Evolutionary conservation across 1,284 basidiomycete genomes (phyloP), one percentile per base, ranked within the genome.

Genomic region (Golubevia pallescens): DNA sequence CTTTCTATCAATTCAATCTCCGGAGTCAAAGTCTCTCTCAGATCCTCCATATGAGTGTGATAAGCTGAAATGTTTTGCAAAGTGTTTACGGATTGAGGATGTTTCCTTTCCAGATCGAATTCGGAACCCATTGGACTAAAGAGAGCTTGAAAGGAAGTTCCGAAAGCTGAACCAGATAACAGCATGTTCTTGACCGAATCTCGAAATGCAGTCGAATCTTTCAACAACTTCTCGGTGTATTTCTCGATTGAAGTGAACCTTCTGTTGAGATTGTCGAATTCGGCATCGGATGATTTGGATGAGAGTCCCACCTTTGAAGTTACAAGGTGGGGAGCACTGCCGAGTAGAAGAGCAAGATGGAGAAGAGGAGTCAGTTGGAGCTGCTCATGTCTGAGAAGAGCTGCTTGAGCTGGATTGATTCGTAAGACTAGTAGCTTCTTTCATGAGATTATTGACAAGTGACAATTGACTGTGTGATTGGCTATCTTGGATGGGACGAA

Each of bases 1-100:
- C 90, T 92, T 74, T 97, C 93, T 82, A 99, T 95, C 69, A 99
- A 89, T 86, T 99, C 96, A 21, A 99, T 89, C 87, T 99, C 97
- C 16, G 97, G 97, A 1, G 90, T 88, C 57, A 98, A 89, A 0
- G 93, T 89, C 6, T 87, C 86, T 69, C 90, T 90, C 67, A 99
- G 88, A 82, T 97, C 95, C 66, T 93, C 92, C 90, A 97, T 91
- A 20, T 91, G 87, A 53, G 87, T 87, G 78, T 92, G 88, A 84
- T 93, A 93, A 69, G 89, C 87, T 24, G 89, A 88, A 67, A 95
- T 90, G 86, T 93, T 92, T 79, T 90, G 88, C 73, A 98, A 89
- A 0, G 95, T 97, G 63, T 91, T 89, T 55, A 89, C 90, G 1
- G 92, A 88, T 14, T 93, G 89, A 1, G 95, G 93, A 81, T 95